Percentiles rank a stretch among this genome's conserved stretches.
Evolutionary conservation across 352 stramenopile species (phyloP).

Genomic region (Pythium phragmiticola): DNA sequence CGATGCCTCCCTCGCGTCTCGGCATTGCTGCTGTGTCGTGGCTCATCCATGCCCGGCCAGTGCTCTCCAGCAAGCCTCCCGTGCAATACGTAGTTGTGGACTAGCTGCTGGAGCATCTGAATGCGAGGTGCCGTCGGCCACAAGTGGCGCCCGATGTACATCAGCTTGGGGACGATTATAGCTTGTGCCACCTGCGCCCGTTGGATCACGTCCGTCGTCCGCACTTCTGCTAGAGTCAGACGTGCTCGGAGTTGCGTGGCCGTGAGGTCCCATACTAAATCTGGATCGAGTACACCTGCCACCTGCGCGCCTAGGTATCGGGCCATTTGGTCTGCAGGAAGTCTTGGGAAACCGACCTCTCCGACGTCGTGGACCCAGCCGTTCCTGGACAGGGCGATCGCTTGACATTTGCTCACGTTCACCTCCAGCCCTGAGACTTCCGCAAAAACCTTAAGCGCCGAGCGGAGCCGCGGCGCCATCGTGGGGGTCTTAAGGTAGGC

Average conservation of each 20-base stretch:
- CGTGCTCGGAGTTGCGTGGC: background rate
- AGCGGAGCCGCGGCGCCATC: background rate
- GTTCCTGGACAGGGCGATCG: background rate
- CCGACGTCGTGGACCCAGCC: too few species aligned
- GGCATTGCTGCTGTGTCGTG: background rate
- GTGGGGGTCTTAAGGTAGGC: background rate
- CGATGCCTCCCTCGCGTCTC: background rate
- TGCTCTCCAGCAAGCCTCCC: background rate
- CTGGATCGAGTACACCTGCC: background rate
- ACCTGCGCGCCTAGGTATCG: background rate
- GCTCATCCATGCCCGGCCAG: constrained; percentile 2
- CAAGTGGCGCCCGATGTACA: background rate
- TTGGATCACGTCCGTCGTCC: constrained; percentile 16
- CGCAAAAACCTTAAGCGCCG: background rate
- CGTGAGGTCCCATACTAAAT: background rate
- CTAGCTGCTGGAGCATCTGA: background rate
- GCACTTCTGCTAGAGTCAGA: background rate
- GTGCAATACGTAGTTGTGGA: constrained; percentile 13
- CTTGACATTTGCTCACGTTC: constrained; percentile 5
- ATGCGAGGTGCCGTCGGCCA: constrained; percentile 5
- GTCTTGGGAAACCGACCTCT: background rate
- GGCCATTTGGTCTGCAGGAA: background rate
- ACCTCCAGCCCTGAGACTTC: background rate
- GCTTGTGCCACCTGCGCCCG: constrained; percentile 2
- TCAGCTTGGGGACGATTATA: constrained; percentile 11